Evolutionary conservation across 163 green algal species (phyloP), one percentile per base, ranked within the genome.

Genomic region (Coccomyxa subellipsoidea): DNA sequence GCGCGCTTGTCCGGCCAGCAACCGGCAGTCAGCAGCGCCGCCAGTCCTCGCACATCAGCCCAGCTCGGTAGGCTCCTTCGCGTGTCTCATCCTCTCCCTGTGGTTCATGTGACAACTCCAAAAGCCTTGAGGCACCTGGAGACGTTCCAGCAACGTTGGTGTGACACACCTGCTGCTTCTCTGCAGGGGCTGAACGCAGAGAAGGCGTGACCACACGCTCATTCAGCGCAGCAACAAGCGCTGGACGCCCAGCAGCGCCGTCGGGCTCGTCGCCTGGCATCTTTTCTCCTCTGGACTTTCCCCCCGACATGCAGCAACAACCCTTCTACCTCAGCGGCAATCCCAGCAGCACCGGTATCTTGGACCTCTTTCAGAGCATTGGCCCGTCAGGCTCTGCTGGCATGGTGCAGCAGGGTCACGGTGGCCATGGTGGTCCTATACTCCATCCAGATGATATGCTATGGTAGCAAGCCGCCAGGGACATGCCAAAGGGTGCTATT

Each of bases 401-500:
- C 15, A 73, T 73, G 66, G 29, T 73, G 66, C 66, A 73, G 66
- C 66, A 18, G 66, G 29, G 21, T 73, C 66, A 73, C 10, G 66
- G n/a, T 32, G 66, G 2, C 27, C 66, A 73, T 32, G 66, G n/a
- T 32, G 66, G 2, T 34, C 66, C 66, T 73, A 36, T 73, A 18
- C 66, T 73, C 29, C 66, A 73, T 34, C 66, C 66, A 73, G 66
- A 73, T 34, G 66, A 73, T 4, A 73, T 73, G 66, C 66, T 73
- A 0, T 73, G 66, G 66, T 73, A 73, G 66, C 66, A 73, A 29
- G 47, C 47, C n/a, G n/a, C n/a, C n/a, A n/a, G n/a, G 47, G 47
- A 12, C 12, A 18, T 66, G 47, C 47, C 47, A 18, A 12, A 66
- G 12, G 47, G 12, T 66, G 47, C 47, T 12, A 66, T 66, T 66